Evolutionary conservation across 495 filamentous ascomycete genomes (phyloP), one percentile per base, ranked within the genome.

Genomic region (Neurospora tetraspora): DNA sequence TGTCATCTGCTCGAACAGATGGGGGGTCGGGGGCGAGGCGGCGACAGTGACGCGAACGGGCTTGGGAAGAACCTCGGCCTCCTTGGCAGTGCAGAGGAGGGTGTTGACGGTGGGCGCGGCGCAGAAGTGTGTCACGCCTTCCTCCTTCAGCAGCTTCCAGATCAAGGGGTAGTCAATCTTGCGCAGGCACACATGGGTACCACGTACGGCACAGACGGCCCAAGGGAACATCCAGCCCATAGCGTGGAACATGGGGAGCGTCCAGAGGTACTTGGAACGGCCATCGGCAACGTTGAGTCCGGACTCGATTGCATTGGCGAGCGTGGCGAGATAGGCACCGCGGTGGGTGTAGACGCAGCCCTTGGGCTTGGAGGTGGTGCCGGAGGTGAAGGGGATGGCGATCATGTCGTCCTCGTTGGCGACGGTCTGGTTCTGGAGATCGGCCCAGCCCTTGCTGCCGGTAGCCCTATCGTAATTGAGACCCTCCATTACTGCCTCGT

Each of bases 81-180:
- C 88, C 45, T 87, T 82, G 1, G 90, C 86, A 39, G 89, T 89
- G 81, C 96, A 98, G 9, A 99, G 88, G 2, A 98, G 83, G 0
- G 94, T 99, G 81, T 98, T 98, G 65, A 99, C 96, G 4, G 96
- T 99, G 16, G 96, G 96, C 6, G 96, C 96, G 6, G 96, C 96
- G 77, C 94, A 95, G 86, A 94, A 98, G 82, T 99, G 96, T 7
- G 94, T 98, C 71, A 98, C 90, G 14, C 86, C 82, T 77, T 97
- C 93, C 43, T 92, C 85, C 77, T 93, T 95, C 34, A 99, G 84
- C 9, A 98, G 80, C 43, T 85, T 83, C 96, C 96, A 99, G 72
- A 99, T 97, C 71, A 94, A 85, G 0, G 91, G 88, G 77, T 99
- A 99, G 82, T 98, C 94, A 72, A 99, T 92, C 83, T 96, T 98